Evolutionary conservation across 352 stramenopile genomes (phyloP), one percentile per base, ranked within the genome.

Genomic region (Saprolegnia diclina): DNA sequence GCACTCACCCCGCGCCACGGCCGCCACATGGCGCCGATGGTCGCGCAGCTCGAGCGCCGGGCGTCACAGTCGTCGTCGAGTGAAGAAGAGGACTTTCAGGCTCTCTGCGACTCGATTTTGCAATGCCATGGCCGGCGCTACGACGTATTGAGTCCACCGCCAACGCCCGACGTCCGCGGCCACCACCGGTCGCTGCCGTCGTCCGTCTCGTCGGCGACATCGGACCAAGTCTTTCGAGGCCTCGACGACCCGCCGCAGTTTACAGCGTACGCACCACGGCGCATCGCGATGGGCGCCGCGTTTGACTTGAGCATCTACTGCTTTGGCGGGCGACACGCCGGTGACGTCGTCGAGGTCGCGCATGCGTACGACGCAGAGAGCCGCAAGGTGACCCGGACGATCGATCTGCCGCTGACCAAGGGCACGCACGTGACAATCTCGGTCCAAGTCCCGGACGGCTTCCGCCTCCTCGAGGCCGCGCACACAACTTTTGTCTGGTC

Each of bases 401-500:
- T 68, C 26, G 45, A 56, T 7, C 1, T 22, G 7, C 7, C 19
- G 40, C 40, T 91, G 26, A 67, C 79, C 18, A 73, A 78, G 56
- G 83, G 81, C 6, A 86, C 83, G 6, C 74, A 87, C 24, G 77
- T 91, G 44, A 91, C 83, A 0, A 73, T 90, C 1, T 80, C 75
- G 19, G 73, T 90, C n/a, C 77, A 90, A 14, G 45, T 77, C 4
- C 87, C 67, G 5, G 42, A 67, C 10, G 68, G 59, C 0, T 79
- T 87, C 48, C 67, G 63, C 0, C 56, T 91, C 18, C 37, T 78
- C 18, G 80, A 79, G 0, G 78, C 86, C 1, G 72, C 77, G 13
- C 85, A 75, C 55, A 87, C 88, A 57, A 83, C 79, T 1, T 89
- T 91, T 44, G 77, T 76, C n/a, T 90, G 83, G 81, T 65, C 71